Evolutionary conservation across 2,329 filamentous ascomycete species (phyloP), one percentile per base, ranked within the genome.

Genomic region (Thelonectria blattea): DNA sequence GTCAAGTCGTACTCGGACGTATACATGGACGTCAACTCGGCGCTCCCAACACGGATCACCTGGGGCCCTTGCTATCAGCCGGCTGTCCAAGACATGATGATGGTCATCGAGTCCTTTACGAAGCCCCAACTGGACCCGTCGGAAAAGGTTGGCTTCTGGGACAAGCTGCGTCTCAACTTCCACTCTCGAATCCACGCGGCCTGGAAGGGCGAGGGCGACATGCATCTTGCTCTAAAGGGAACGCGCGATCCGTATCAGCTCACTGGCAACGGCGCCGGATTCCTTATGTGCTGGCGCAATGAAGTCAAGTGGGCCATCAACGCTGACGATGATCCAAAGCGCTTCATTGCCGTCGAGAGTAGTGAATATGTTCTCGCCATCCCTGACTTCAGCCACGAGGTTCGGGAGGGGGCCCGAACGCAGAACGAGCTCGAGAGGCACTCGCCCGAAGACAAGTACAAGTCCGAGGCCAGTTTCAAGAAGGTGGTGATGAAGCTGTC

Each of bases 61-160:
- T 99, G 95, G 96, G 93, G 93, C 8, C 93, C 95, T 47, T 97
- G 93, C 2, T 99, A 98, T 72, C 96, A 99, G 72, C 95, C 96
- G 27, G 94, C 94, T 1, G 94, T 99, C 50, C 95, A 99, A 75
- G 96, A 99, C 72, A 97, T 98, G 91, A 99, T 99, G 95, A 97
- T 98, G 85, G 93, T 93, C 24, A 91, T 99, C 62, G 95, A 99
- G 76, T 94, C 91, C 2, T 98, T 99, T 74, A 97, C 94, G 1
- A 99, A 99, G 73, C 92, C 94, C 8, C 93, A 94, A 64, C 83
- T 97, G 27, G 96, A 99, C 74, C 90, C 91, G 1, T 98, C 95
- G 0, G 96, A 99, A 65, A 85, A 91, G 57, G 92, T 96, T 48
- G 95, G 95, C 3, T 99, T 99, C 79, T 99, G 95, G 95, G 95